Percentiles rank a stretch among this genome's conserved stretches.
phyloP scores from a whole-genome alignment of 2,329 filamentous ascomycete genomes.

The Botrytis aclada region DNA sequence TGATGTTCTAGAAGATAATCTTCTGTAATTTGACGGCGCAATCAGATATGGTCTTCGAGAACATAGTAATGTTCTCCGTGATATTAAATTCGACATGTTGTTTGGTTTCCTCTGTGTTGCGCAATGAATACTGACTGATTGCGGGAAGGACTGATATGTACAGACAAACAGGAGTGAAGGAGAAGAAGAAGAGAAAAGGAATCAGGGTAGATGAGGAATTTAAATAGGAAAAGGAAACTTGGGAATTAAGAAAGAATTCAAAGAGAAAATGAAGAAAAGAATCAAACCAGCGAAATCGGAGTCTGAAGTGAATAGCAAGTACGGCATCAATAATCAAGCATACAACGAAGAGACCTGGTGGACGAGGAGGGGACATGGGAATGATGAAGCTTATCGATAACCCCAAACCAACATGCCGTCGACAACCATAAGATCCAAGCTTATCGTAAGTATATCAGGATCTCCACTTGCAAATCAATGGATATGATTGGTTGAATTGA shows the following conservation, averaged over 20 bases:
- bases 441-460: neutral
- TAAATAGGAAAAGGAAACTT: slow-evolving; percentile 4
- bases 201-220: neutral
- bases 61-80: neutral
- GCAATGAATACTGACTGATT: neutral
- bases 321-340: neutral
- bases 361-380: neutral
- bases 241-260: neutral
- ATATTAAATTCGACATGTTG: slow-evolving; percentile 1
- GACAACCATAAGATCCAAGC: neutral
- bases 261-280: neutral
- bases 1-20: slow-evolving; percentile 30
- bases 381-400: slow-evolving; percentile 9
- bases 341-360: neutral
- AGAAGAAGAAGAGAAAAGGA: neutral
- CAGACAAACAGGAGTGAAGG: neutral
- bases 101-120: neutral
- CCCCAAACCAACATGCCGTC: neutral
- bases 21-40: slow-evolving; percentile 19
- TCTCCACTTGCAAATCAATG: neutral
- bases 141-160: neutral
- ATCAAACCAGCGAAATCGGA: neutral
- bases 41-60: neutral
- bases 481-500: neutral
- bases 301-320: neutral